phyloP scores from a whole-genome alignment of 169 alveolate species.

The Plasmodium inui region DNA sequence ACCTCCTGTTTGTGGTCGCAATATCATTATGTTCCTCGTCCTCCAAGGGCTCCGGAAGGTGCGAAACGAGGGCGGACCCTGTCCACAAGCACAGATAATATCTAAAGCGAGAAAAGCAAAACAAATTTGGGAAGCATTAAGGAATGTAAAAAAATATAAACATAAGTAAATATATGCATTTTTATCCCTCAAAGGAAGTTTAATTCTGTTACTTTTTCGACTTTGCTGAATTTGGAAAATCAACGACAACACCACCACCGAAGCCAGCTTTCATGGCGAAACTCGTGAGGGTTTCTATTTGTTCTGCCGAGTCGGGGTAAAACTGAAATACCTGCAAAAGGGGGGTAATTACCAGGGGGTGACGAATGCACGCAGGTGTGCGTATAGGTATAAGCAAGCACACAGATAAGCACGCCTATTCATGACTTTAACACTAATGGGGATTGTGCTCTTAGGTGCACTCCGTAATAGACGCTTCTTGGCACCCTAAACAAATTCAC shows the following conservation, averaged over 20 bases:
- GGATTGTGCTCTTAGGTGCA: not conserved
- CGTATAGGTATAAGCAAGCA: not conserved
- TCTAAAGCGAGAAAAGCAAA: conserved; percentile 23
- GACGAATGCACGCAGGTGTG: not conserved
- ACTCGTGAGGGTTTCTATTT: conserved; percentile 94
- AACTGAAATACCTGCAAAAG: conserved; percentile 91
- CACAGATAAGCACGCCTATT: not conserved
- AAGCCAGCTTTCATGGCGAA: conserved; percentile 95
- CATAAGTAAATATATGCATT: not conserved
- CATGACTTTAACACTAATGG: not conserved
- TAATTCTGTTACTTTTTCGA: conserved; percentile 92
- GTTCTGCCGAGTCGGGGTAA: conserved; percentile 96
- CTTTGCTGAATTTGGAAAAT: conserved; percentile 96
- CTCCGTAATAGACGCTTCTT: not conserved
- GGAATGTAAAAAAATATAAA: not conserved
- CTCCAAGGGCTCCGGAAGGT: conserved; percentile 64
- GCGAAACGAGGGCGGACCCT: conserved; percentile 86
- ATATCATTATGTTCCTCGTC: conserved; percentile 76
- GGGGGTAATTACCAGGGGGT: conserved; percentile 53
- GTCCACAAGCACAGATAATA: conserved; percentile 94
- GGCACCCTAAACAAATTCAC: not conserved
- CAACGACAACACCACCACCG: conserved; percentile 97
- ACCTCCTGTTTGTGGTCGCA: conserved; percentile 57
- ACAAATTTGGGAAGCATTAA: not conserved
- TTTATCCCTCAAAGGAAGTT: not conserved